Base-by-base conservation (phyloP, 1,284 basidiomycete species). In the Heterobasidion annosum region DNA sequence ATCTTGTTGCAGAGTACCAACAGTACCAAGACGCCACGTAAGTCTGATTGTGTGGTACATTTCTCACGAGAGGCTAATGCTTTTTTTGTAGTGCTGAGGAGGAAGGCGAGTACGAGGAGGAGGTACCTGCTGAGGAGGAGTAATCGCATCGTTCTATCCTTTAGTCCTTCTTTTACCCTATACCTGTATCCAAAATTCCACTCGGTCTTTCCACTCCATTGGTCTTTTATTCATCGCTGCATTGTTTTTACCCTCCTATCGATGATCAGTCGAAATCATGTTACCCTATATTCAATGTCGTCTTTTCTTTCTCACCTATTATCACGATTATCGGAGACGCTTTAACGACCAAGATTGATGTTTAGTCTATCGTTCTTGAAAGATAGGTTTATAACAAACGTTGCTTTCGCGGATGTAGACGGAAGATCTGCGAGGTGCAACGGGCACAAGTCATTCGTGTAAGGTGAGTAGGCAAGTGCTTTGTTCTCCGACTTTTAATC, bases 21-120 rank as follows among this genome's bases (percentile, higher is more conserved):
- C 93, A 97, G 75, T 97, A 97, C 81, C 93, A 96, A 76, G 92
- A 94, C 68, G 93, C 94, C 40, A 91, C 88, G 86, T 90, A 70
- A 58, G 88, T 80, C 32, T 50, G 6, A 42, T 18, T 34, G 10
- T 18, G 9, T 34, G n/a, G 1, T 18, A 0, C 25, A 8, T 52
- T 16, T 18, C 2, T n/a, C 1, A 33, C 52, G 8, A 50, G 49
- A 33, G 7, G 57, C 54, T 18, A 15, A 19, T 50, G n/a, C 40
- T 18, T 16, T 15, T 15, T 58, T 54, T 57, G 18, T 56, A 88
- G 84, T 55, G 81, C 80, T 52, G 88, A 91, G 70, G 88, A 91
- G 68, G 88, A 91, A 67, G 88, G 74, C 59, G 88, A 90, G 66
- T 91, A 90, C 65, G 87, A 88, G 73, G 88, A 90, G 68, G 86